Percentiles rank a stretch among this genome's conserved stretches.
These are phyloP conservation scores for Sarcomyxa edulis DNA, from an alignment of 768 basidiomycete genomes.

Conservation along the genomic window DNA sequence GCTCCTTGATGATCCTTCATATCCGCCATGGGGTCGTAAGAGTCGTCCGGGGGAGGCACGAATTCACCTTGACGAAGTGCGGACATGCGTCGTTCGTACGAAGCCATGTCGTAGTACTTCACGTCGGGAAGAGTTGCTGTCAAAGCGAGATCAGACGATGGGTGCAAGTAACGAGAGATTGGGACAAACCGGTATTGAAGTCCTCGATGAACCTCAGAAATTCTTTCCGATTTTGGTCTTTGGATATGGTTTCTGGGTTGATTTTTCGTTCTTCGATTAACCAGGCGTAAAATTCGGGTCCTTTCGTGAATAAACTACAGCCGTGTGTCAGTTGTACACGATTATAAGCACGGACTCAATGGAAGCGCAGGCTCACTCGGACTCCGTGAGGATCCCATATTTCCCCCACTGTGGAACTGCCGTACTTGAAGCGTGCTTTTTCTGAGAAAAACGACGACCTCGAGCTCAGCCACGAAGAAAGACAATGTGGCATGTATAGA, in stretches of 20 bases:
- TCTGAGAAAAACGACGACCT: conserved; percentile 19
- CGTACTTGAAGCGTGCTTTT: conserved; percentile 51
- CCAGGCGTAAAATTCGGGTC: conserved; percentile 87
- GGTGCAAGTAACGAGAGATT: not conserved
- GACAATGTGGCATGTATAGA: conserved; percentile 5
- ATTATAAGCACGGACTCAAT: not conserved
- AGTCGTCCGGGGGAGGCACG: conserved; percentile 62
- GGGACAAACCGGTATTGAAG: conserved; percentile 64
- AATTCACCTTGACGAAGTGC: conserved; percentile 82
- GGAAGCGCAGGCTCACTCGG: conserved; percentile 55
- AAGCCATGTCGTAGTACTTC: conserved; percentile 90
- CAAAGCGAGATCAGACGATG: not conserved
- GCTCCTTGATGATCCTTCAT: conserved; percentile 68
- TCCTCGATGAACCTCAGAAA: conserved; percentile 81
- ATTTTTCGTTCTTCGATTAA: conserved; percentile 88
- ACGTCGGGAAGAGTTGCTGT: conserved; percentile 89
- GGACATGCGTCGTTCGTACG: conserved; percentile 80
- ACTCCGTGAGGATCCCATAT: conserved; percentile 80
- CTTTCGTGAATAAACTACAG: conserved; percentile 77
- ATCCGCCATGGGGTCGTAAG: conserved; percentile 83
- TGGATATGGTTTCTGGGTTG: conserved; percentile 84
- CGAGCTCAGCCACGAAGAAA: conserved; percentile 6
- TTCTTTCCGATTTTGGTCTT: conserved; percentile 82
- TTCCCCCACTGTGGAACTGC: conserved; percentile 87
- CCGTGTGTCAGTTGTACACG: conserved; percentile 2